phyloP scores from a whole-genome alignment of 176 grass and related monocot species.

The Miscanthus lutarioriparius region DNA sequence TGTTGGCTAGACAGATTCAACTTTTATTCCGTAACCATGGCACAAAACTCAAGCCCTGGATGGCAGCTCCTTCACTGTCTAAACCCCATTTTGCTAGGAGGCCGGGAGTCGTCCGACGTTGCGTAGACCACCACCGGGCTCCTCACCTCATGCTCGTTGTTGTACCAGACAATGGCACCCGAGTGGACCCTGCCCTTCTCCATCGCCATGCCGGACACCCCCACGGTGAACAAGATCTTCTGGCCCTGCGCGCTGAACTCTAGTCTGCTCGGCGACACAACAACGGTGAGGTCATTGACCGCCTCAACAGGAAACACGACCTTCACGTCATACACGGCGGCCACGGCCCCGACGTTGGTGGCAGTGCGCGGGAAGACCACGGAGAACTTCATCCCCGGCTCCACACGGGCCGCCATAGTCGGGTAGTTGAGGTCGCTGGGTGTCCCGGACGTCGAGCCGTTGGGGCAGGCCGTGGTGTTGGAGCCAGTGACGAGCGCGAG shows the following conservation, averaged over 20 bases:
- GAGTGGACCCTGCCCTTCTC: background rate
- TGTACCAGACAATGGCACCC: background rate
- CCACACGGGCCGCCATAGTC: constrained; percentile 30
- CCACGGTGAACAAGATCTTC: constrained; percentile 4
- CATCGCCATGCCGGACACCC: background rate
- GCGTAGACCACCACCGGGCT: too few species aligned
- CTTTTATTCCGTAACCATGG: too few species aligned
- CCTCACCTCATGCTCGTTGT: too few species aligned
- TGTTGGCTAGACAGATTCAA: too few species aligned
- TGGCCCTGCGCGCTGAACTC: background rate
- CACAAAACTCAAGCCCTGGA: too few species aligned
- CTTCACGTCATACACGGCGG: background rate
- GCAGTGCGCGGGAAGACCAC: constrained; percentile 26
- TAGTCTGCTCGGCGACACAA: background rate
- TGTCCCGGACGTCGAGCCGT: background rate
- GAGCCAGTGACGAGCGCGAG: constrained; percentile 32
- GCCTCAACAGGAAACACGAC: background rate
- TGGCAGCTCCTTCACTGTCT: too few species aligned
- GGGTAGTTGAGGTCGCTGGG: constrained; percentile 46
- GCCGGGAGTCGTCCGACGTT: too few species aligned
- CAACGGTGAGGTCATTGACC: background rate
- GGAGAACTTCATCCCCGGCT: background rate
- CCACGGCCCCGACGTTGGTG: constrained; percentile 34
- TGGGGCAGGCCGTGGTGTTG: background rate
- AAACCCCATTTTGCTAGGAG: too few species aligned